Conservation (phyloP, 495 filamentous ascomycete genomes). For the Evernia prunastri region DNA sequence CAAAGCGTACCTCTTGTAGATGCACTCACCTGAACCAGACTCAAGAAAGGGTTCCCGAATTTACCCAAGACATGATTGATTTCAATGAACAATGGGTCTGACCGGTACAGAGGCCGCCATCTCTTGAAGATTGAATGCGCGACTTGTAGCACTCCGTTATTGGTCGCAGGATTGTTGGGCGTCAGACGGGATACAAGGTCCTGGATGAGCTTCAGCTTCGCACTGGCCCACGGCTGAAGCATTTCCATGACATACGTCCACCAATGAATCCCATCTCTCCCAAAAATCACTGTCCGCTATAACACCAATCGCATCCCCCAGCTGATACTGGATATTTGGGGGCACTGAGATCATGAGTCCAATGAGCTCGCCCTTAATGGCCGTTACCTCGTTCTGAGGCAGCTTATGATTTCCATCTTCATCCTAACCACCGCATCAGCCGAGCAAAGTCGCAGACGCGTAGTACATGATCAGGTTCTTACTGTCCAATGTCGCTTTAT, state of each 20-base stretch:
- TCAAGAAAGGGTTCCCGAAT: slow-evolving; percentile 76
- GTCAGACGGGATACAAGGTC: slow-evolving; percentile 86
- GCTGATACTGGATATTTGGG: slow-evolving; percentile 76
- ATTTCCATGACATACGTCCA: slow-evolving; percentile 49
- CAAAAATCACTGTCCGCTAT: slow-evolving; percentile 99
- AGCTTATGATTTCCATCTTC: slow-evolving; percentile 91
- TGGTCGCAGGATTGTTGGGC: slow-evolving; percentile 65
- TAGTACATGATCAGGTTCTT: slow-evolving; percentile 27
- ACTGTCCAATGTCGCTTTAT: slow-evolving; percentile 84
- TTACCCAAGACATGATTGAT: slow-evolving; percentile 86
- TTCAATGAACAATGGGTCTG: slow-evolving; percentile 83
- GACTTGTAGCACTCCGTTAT: slow-evolving; percentile 91
- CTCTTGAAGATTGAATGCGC: slow-evolving; percentile 97
- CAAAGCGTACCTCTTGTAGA: background rate
- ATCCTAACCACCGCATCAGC: slow-evolving; percentile 44
- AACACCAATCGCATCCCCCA: slow-evolving; percentile 92
- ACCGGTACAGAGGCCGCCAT: slow-evolving; percentile 89
- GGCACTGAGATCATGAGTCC: slow-evolving; percentile 93
- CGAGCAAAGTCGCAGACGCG: slow-evolving; percentile 10
- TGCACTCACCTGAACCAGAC: slow-evolving; percentile 59
- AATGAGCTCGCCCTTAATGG: slow-evolving; percentile 90
- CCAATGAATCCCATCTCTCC: slow-evolving; percentile 87
- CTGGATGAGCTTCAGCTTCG: slow-evolving; percentile 31
- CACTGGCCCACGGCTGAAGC: background rate
- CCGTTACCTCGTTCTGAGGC: slow-evolving; percentile 65